These are phyloP conservation scores for Draba incana DNA, from an alignment of 345 rosid genomes.

Conservation along the genomic window DNA sequence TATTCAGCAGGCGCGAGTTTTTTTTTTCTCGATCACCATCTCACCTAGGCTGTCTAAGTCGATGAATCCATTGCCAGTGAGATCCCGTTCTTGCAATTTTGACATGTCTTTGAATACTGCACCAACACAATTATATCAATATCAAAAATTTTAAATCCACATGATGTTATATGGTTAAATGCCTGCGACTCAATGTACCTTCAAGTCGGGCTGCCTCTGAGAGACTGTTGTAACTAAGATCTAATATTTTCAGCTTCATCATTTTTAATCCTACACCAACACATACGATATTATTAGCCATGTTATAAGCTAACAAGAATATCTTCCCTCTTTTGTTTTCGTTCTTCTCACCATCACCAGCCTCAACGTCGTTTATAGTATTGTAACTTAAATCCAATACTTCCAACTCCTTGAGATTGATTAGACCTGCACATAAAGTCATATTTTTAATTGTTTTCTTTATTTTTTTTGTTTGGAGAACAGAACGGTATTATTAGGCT, in stretches of 20 bases:
- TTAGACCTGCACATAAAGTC: too few species aligned
- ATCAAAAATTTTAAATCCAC: conserved; percentile 14
- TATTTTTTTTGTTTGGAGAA: too few species aligned
- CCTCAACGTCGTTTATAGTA: conserved; percentile 11
- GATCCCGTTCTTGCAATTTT: conserved; percentile 33
- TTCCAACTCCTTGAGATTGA: conserved; percentile 12
- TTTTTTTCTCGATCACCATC: conserved; percentile 1
- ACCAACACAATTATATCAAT: not conserved
- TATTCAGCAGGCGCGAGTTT: conserved; percentile 2
- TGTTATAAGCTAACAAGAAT: not conserved
- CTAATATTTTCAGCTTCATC: conserved; percentile 26
- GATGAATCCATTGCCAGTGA: conserved; percentile 22
- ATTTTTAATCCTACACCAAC: conserved; percentile 17
- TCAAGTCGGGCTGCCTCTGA: not conserved
- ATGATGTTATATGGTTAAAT: not conserved
- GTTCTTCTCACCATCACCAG: too few species aligned
- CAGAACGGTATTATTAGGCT: too few species aligned
- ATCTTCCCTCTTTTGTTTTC: too few species aligned
- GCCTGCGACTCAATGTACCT: not conserved
- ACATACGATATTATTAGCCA: conserved; percentile 6
- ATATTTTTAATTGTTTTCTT: too few species aligned
- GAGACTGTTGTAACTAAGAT: conserved; percentile 30
- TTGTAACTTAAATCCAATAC: conserved; percentile 25
- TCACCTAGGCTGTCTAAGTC: conserved; percentile 26
- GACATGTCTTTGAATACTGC: conserved; percentile 25